A percentile compares a stretch with the other conserved stretches of the same genome.
These are phyloP conservation scores for Oemleria cerasiformis DNA, from an alignment of 306 rosid species.

Conservation along the genomic window DNA sequence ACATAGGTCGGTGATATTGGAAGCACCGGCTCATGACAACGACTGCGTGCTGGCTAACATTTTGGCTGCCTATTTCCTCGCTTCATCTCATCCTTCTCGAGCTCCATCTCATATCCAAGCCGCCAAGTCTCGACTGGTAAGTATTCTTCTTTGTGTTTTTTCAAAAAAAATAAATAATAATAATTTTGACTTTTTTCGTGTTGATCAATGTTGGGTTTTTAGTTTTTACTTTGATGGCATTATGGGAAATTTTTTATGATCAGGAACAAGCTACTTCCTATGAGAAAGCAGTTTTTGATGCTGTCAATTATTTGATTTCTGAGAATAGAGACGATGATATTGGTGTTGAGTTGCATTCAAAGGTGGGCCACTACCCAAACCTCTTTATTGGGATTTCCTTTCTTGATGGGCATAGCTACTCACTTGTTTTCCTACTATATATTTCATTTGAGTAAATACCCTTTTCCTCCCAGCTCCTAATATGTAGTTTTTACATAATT, in stretches of 20 bases:
- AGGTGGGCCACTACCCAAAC: conserved; percentile 34
- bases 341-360: conserved; percentile 56
- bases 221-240: background rate
- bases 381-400: conserved; percentile 1
- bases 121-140: conserved; percentile 62
- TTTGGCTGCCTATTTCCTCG: conserved; percentile 55
- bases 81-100: conserved; percentile 48
- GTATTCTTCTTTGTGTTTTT: background rate
- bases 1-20: conserved; percentile 67
- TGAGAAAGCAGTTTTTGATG: conserved; percentile 69
- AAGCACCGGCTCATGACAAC: conserved; percentile 58
- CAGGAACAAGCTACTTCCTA: conserved; percentile 81
- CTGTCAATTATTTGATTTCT: conserved; percentile 58
- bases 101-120: conserved; percentile 48
- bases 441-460: background rate
- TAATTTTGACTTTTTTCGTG: background rate
- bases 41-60: conserved; percentile 80
- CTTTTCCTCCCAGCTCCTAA: background rate
- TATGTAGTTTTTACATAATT: background rate
- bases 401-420: background rate
- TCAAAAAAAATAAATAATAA: too few relatives aligned
- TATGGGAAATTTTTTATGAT: background rate
- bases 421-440: background rate
- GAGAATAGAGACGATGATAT: conserved; percentile 65
- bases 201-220: background rate